These are phyloP conservation scores for Hyaloscypha finlandica DNA, from an alignment of 495 filamentous ascomycete species.

Conservation along the genomic window DNA sequence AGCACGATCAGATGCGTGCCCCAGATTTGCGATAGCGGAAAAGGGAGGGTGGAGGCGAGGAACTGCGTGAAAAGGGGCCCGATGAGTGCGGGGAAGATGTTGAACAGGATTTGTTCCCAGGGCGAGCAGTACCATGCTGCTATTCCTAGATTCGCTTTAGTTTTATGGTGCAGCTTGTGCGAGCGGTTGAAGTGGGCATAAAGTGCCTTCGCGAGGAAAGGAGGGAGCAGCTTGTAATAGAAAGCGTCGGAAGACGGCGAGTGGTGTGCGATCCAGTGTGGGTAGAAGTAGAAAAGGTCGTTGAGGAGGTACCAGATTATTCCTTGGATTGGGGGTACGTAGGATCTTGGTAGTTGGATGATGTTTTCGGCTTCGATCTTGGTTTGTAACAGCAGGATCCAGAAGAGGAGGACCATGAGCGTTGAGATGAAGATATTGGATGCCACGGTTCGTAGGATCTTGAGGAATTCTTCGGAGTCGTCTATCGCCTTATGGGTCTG, in stretches of 20 bases:
- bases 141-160: constrained; percentile 4
- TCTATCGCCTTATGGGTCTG: neutral
- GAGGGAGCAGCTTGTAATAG: constrained; percentile 1
- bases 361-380: neutral
- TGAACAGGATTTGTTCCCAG: constrained; percentile 14
- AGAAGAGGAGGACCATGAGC: neutral
- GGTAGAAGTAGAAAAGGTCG: constrained; percentile 14
- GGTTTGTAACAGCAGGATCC: constrained; percentile 3
- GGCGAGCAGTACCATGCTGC: constrained; percentile 13
- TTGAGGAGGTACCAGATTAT: constrained; percentile 9
- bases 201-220: neutral
- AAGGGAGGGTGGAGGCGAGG: neutral
- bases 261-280: constrained; percentile 14
- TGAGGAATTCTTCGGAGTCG: constrained; percentile 1
- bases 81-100: constrained; percentile 9
- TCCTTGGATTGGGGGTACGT: constrained; percentile 3
- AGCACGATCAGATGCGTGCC: constrained; percentile 7
- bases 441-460: constrained; percentile 6
- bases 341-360: constrained; percentile 1
- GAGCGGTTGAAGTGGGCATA: constrained; percentile 12
- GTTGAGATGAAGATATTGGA: constrained; percentile 7
- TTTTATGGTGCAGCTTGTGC: constrained; percentile 8
- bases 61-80: constrained; percentile 6
- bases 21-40: neutral
- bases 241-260: neutral